Base-by-base conservation (phyloP, 2,329 filamentous ascomycete genomes). In the Fusarium zealandicum region DNA sequence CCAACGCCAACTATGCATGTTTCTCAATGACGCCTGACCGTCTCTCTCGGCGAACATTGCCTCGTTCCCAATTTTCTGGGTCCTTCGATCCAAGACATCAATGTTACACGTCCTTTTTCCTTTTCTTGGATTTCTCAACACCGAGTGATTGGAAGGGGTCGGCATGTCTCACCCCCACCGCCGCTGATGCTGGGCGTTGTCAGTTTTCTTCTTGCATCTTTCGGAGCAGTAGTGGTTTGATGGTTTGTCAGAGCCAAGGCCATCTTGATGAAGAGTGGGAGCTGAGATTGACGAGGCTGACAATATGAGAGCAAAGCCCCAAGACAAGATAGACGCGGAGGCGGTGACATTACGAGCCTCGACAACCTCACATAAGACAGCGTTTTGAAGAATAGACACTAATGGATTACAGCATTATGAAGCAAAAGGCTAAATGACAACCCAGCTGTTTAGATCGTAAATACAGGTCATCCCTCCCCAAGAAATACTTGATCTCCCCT, bases 371-470 rank as follows among this genome's bases (percentile, higher is more conserved):
- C n/a, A n/a, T n/a, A 22, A 22, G 11, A 38, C 30, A 38, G 10
- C n/a, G 7, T 37, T 18, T 35, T 35, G 7, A 22, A 61, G 58
- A 71, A 72, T 73, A 75, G 68, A 75, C 70, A 76, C 69, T 76
- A 74, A 66, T 73, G 72, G 73, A 78, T 77, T 78, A 78, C 74
- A 76, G 70, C 70, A 74, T 73, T 74, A 76, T 69, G 71, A 74
- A 75, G 69, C 70, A 72, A 67, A 67, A 75, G 71, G 72, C 72
- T 65, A 69, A 69, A 71, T 70, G 63, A 68, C 68, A 72, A 54
- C 64, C 62, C 63, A 54, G 61, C 59, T 55, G 59, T 45, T 57
- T 61, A 54, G 51, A 55, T 54, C 51, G 50, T 65, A 65, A 51
- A 62, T 67, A 55, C 63, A 66, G 46, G 64, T 61, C 57, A 51